These are phyloP conservation scores for Phytopythium vexans DNA, from an alignment of 352 stramenopile species.

Conservation along the genomic window DNA sequence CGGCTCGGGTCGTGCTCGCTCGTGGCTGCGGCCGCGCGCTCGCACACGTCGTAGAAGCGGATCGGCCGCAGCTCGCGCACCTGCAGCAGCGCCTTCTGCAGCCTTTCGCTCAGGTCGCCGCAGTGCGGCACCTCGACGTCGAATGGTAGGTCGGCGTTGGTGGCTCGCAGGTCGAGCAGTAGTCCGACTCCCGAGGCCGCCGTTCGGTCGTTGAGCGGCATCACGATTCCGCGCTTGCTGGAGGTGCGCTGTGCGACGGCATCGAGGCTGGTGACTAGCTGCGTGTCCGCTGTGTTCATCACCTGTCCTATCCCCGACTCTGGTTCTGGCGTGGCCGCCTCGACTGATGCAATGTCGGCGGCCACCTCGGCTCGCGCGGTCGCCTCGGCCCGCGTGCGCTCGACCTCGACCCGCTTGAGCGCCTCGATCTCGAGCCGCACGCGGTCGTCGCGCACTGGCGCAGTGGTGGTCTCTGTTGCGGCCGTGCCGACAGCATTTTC, in stretches of 20 bases:
- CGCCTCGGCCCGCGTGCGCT: no score
- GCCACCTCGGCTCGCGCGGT: no score
- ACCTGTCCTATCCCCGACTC: neutral
- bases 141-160: conserved; percentile 27
- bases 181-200: conserved; percentile 25
- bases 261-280: neutral
- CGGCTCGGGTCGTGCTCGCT: conserved; percentile 4
- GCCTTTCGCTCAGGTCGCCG: conserved; percentile 18
- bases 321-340: no score
- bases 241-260: neutral
- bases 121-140: conserved; percentile 38
- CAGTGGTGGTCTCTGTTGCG: no score
- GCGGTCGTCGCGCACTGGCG: no score
- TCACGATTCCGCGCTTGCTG: conserved; percentile 20
- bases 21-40: conserved; percentile 6
- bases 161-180: conserved; percentile 24
- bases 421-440: no score
- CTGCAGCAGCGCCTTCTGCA: conserved; percentile 11
- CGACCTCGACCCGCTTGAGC: no score
- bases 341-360: no score
- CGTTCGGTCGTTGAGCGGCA: conserved; percentile 28
- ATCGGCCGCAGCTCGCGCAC: conserved; percentile 15
- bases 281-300: conserved; percentile 23
- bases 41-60: conserved; percentile 34
- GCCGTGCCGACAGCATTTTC: no score